Evolutionary conservation across 768 basidiomycete genomes (phyloP).

Genomic region (Tulasnella sp.): DNA sequence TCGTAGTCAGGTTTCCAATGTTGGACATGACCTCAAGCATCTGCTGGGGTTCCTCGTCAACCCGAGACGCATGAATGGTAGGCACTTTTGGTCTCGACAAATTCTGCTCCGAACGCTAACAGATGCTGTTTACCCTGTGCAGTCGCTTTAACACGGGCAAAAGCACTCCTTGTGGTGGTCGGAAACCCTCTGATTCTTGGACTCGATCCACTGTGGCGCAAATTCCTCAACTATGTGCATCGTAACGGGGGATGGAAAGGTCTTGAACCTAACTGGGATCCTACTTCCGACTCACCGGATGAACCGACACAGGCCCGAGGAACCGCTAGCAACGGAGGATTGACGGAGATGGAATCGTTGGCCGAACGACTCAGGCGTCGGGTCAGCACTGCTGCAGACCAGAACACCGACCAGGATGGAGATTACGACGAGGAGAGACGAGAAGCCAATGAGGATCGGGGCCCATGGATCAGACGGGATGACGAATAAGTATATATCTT

Average conservation of each 20-base stretch:
- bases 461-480: not conserved
- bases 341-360: not conserved
- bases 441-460: not conserved
- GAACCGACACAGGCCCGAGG: not conserved
- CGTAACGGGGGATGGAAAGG: slow-evolving; percentile 21
- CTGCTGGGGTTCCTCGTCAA: slow-evolving; percentile 26
- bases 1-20: not conserved
- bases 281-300: not conserved
- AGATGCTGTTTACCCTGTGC: too few species aligned
- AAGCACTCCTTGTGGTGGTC: slow-evolving; percentile 23
- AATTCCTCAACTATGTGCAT: slow-evolving; percentile 16
- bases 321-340: too few species aligned
- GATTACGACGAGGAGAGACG: not conserved
- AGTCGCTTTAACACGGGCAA: slow-evolving; percentile 21
- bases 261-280: not conserved
- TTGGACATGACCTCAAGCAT: slow-evolving; percentile 6
- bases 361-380: not conserved
- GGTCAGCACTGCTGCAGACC: not conserved
- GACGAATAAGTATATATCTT: not conserved
- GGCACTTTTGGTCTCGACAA: slow-evolving; percentile 30
- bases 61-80: slow-evolving; percentile 26
- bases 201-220: slow-evolving; percentile 19
- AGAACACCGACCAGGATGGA: not conserved
- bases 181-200: slow-evolving; percentile 20
- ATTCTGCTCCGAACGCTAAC: too few species aligned